These are phyloP conservation scores for Phaseolus coccineus DNA, from an alignment of 331 rosid genomes.

Conservation along the genomic window DNA sequence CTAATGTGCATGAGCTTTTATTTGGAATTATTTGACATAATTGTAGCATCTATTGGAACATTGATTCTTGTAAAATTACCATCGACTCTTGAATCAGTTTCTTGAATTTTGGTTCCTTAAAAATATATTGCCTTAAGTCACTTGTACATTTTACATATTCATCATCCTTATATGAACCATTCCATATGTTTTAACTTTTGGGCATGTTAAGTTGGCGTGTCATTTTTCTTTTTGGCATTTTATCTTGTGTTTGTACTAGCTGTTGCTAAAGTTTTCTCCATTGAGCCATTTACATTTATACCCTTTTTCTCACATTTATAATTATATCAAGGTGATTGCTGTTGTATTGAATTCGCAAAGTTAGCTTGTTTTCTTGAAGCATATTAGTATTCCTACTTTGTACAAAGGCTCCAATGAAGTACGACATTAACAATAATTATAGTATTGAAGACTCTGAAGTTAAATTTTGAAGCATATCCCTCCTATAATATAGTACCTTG, in stretches of 20 bases:
- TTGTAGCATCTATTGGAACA: conserved; percentile 31
- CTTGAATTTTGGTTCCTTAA: conserved; percentile 7
- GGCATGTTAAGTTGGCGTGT: background rate
- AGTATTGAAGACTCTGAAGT: background rate
- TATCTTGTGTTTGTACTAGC: conserved; percentile 18
- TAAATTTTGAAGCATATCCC: conserved; percentile 2
- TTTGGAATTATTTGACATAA: conserved; percentile 27
- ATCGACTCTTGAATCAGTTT: background rate
- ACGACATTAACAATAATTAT: background rate
- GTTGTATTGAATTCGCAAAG: background rate
- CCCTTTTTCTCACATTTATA: background rate
- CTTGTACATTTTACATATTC: background rate
- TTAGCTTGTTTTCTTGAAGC: background rate
- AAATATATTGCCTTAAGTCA: background rate
- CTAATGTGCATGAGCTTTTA: conserved; percentile 38
- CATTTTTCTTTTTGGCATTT: background rate
- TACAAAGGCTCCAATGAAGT: background rate
- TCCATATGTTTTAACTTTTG: conserved; percentile 4
- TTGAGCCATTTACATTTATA: conserved; percentile 10
- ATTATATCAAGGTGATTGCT: background rate
- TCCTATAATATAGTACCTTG: background rate
- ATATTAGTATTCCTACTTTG: background rate
- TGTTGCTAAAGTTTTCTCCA: conserved; percentile 5
- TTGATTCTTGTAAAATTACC: conserved; percentile 18
- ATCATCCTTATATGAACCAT: background rate